A percentile compares a stretch with the other conserved stretches of the same genome.
Conservation (phyloP, 768 basidiomycete species). For the Lentinula lateritia region DNA sequence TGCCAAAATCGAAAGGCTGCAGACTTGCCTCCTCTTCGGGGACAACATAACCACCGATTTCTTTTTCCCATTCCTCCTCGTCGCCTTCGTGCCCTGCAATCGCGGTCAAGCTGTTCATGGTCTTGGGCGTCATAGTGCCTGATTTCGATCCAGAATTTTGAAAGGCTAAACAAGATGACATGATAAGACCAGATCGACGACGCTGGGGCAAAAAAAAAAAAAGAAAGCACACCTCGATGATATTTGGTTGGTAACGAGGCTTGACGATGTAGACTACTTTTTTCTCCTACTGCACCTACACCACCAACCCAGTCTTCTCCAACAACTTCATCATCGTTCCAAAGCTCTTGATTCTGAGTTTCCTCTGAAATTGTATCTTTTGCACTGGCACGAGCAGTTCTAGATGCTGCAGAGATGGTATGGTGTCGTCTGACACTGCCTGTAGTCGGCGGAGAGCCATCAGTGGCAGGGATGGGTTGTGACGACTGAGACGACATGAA, state of each 20-base stretch:
- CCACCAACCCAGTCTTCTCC: conserved; percentile 79
- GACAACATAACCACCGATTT: conserved; percentile 65
- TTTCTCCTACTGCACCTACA: conserved; percentile 80
- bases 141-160: conserved; percentile 47
- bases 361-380: conserved; percentile 68
- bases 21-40: not conserved
- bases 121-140: conserved; percentile 63
- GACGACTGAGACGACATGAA: conserved; percentile 8
- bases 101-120: conserved; percentile 76
- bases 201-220: not conserved
- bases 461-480: not conserved
- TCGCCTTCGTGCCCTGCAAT: conserved; percentile 86
- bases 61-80: conserved; percentile 82
- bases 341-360: conserved; percentile 47
- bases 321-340: conserved; percentile 75
- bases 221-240: conserved; percentile 52
- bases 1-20: not conserved
- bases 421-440: conserved; percentile 71
- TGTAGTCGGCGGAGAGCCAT: not conserved
- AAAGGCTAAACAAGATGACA: conserved; percentile 34
- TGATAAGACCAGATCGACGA: conserved; percentile 4
- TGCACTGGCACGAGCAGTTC: conserved; percentile 53
- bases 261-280: conserved; percentile 74
- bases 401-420: conserved; percentile 73
- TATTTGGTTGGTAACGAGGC: conserved; percentile 78